Conservation (phyloP, 2,329 filamentous ascomycete species). For the Dothidotthia symphoricarpi region DNA sequence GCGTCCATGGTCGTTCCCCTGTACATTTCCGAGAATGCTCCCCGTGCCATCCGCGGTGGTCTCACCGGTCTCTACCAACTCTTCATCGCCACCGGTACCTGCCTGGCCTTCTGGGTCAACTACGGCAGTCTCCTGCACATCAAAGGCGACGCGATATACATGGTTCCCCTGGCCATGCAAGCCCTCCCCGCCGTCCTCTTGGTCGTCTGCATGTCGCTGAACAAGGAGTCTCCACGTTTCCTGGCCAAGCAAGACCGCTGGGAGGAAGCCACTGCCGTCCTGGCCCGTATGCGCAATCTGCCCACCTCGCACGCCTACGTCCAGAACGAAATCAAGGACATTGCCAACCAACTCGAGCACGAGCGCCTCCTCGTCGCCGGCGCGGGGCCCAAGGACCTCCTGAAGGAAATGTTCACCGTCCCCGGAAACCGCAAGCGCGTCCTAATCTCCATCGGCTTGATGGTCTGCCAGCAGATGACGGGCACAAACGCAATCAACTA, state of each 20-base stretch:
- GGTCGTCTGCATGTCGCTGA: slow-evolving; percentile 60
- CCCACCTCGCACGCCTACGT: slow-evolving; percentile 38
- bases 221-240: slow-evolving; percentile 67
- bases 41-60: slow-evolving; percentile 58
- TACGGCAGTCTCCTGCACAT: slow-evolving; percentile 52
- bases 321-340: slow-evolving; percentile 38
- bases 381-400: slow-evolving; percentile 43
- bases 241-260: slow-evolving; percentile 66
- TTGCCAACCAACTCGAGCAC: slow-evolving; percentile 44
- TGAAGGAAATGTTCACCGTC: slow-evolving; percentile 47
- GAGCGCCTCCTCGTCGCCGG: slow-evolving; percentile 60
- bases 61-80: slow-evolving; percentile 62
- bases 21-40: slow-evolving; percentile 61
- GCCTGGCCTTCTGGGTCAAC: slow-evolving; percentile 57
- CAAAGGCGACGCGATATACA: slow-evolving; percentile 52
- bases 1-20: slow-evolving; percentile 60
- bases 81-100: slow-evolving; percentile 54
- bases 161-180: slow-evolving; percentile 65
- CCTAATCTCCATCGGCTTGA: slow-evolving; percentile 61
- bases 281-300: slow-evolving; percentile 59
- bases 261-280: slow-evolving; percentile 60
- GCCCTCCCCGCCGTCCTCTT: slow-evolving; percentile 62
- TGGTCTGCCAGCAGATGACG: slow-evolving; percentile 72
- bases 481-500: slow-evolving; percentile 57
- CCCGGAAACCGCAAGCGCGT: slow-evolving; percentile 59